Evolutionary conservation across 148 eudicot species (phyloP), one percentile per base, ranked within the genome.

Genomic region (Chenopodium quinoa): DNA sequence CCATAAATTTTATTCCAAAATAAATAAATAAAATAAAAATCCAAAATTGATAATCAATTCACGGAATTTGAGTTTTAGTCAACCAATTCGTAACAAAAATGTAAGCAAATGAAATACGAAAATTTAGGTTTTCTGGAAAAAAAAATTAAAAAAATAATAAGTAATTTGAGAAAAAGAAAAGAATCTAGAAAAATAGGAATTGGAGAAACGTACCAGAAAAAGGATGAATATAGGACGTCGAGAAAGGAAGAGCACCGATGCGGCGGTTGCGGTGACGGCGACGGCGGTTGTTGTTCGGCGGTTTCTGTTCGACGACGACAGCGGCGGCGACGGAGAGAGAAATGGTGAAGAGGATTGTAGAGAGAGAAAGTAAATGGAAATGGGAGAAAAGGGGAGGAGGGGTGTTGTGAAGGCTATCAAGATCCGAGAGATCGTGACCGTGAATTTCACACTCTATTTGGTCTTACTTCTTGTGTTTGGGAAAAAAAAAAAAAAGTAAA

Each of bases 401-500:
- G 69, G 52, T 25, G 56, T 17, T 56, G 62, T 56, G 4, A 22
- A n/a, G 31, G 29, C 12, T 54, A 44, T 79, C 27, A 32, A 60
- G 44, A 37, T 80, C 69, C 71, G 32, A 67, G 31, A 67, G 71
- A 67, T 67, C 71, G 71, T 67, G 71, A 67, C 71, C 71, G 71
- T 67, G 22, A 50, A 50, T 50, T 50, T 50, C 44, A 50, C 54
- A 50, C 54, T 50, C 54, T 50, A 8, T 50, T 50, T 50, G 54
- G 54, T 50, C 54, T 50, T 13, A 48, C 52, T 13, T 11, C 54
- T 11, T 13, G 44, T 40, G 44, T 40, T 40, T 0, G 16, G 14
- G 2, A 1, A 31, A 31, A 31, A 12, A 48, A 50, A 11, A 10
- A 50, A 6, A 0, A 5, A 0, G 44, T 2, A 34, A 34, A 2